These are phyloP conservation scores for Arthrobotrys megalospora DNA, from an alignment of 2,329 filamentous ascomycete species.

Conservation along the genomic window DNA sequence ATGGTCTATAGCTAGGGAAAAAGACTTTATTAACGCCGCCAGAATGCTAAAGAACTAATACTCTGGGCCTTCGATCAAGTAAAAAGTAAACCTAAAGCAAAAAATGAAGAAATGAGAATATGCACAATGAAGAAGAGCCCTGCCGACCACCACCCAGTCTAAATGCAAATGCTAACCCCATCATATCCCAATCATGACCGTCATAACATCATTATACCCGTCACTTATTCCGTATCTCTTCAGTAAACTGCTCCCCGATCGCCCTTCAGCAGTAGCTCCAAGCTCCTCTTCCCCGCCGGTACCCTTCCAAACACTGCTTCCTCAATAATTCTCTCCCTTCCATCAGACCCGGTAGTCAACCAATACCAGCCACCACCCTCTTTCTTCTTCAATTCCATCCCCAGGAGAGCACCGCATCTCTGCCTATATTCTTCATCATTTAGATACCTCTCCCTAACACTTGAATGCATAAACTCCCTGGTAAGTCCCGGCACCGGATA, in stretches of 20 bases:
- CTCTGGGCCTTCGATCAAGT: not conserved
- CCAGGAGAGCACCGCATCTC: conserved; percentile 45
- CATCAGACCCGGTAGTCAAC: conserved; percentile 21
- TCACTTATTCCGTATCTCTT: not conserved
- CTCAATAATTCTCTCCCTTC: conserved; percentile 31
- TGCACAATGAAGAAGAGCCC: conserved; percentile 12
- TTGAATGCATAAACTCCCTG: conserved; percentile 61
- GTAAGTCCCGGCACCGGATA: conserved; percentile 63
- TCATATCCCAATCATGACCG: not conserved
- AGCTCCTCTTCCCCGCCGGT: conserved; percentile 47
- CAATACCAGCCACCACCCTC: conserved; percentile 54
- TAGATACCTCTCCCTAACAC: conserved; percentile 62
- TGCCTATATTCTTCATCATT: conserved; percentile 55
- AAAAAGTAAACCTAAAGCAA: not conserved
- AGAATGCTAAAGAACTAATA: conserved; percentile 18
- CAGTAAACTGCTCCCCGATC: conserved; percentile 42
- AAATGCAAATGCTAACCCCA: conserved; percentile 10
- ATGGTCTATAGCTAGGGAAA: not conserved
- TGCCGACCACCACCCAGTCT: not conserved
- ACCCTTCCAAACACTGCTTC: conserved; percentile 41
- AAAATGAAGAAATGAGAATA: not conserved
- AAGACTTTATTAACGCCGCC: not conserved
- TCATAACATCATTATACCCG: conserved; percentile 23
- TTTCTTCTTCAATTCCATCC: conserved; percentile 52
- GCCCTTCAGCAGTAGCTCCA: conserved; percentile 49